A percentile compares a stretch with the other conserved stretches of the same genome.
These are phyloP conservation scores for Chara braunii DNA, from an alignment of 139 green algal genomes.

Conservation along the genomic window DNA sequence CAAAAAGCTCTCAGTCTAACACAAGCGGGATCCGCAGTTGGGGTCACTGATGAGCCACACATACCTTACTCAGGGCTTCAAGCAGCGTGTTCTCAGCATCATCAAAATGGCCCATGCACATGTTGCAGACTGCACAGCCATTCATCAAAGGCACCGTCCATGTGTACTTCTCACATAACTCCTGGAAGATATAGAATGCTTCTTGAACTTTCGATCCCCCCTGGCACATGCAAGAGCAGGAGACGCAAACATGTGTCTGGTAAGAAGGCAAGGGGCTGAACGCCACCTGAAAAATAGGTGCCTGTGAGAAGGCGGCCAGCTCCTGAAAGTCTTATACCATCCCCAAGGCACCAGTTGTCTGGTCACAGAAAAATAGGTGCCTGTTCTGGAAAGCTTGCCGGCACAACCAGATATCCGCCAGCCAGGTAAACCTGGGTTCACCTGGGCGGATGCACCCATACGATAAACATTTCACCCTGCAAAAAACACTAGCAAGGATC, in stretches of 20 bases:
- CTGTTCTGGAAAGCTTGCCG: too few species aligned
- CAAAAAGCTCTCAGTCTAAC: neutral
- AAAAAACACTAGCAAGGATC: too few species aligned
- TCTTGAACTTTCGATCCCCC: constrained; percentile 91
- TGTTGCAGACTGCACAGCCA: constrained; percentile 73
- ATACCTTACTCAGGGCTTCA: constrained; percentile 54
- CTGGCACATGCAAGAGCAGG: constrained; percentile 36
- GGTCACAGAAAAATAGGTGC: too few species aligned
- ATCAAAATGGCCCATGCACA: constrained; percentile 72
- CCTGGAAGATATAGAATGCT: constrained; percentile 86
- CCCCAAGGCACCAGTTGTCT: too few species aligned
- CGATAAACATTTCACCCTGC: too few species aligned
- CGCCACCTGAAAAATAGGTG: too few species aligned
- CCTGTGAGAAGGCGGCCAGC: too few species aligned
- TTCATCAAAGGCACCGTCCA: constrained; percentile 88
- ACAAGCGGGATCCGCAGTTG: neutral
- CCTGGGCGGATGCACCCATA: too few species aligned
- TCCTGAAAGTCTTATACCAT: too few species aligned
- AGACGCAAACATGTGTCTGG: neutral
- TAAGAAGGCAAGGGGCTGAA: too few species aligned
- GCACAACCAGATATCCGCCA: too few species aligned
- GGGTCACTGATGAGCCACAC: neutral
- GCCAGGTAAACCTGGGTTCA: too few species aligned
- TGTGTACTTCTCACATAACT: constrained; percentile 90
- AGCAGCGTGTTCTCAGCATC: constrained; percentile 53